These are phyloP conservation scores for Bocquillonia castaneifolia DNA, from an alignment of 441 rosid genomes.

Conservation along the genomic window DNA sequence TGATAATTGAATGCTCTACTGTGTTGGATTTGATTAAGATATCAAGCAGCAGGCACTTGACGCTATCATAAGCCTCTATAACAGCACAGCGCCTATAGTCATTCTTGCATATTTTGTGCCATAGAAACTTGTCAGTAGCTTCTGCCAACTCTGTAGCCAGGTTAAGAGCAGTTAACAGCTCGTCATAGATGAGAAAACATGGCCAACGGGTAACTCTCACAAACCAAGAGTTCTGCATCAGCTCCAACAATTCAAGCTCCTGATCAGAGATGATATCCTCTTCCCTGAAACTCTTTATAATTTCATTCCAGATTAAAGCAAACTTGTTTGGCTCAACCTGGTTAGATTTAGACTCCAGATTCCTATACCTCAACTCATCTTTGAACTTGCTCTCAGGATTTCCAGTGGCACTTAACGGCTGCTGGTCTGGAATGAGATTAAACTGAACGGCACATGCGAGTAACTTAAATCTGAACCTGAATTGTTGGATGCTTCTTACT, in stretches of 20 bases:
- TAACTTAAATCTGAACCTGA: conserved; percentile 84
- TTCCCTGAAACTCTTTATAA: conserved; percentile 68
- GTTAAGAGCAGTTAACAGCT: conserved; percentile 79
- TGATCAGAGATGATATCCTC: conserved; percentile 81
- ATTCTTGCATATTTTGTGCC: conserved; percentile 79
- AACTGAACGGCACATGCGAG: conserved; percentile 92
- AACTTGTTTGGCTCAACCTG: conserved; percentile 80
- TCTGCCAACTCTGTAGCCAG: conserved; percentile 76
- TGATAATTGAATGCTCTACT: conserved; percentile 70
- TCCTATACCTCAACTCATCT: conserved; percentile 78
- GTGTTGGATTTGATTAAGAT: conserved; percentile 54
- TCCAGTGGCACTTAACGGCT: conserved; percentile 65
- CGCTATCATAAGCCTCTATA: conserved; percentile 76
- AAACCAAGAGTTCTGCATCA: conserved; percentile 75
- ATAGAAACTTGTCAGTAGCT: conserved; percentile 87
- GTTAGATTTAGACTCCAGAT: conserved; percentile 84
- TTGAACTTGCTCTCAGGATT: conserved; percentile 60
- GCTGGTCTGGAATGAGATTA: conserved; percentile 90
- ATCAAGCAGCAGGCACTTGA: conserved; percentile 56
- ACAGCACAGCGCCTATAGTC: conserved; percentile 87
- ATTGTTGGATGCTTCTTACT: conserved; percentile 75
- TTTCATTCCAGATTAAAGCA: conserved; percentile 89
- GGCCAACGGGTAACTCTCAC: conserved; percentile 88
- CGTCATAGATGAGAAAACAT: conserved; percentile 76
- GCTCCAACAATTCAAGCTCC: conserved; percentile 78